phyloP scores from a whole-genome alignment of 208 protist genomes.

The Zelonia costaricensis region DNA sequence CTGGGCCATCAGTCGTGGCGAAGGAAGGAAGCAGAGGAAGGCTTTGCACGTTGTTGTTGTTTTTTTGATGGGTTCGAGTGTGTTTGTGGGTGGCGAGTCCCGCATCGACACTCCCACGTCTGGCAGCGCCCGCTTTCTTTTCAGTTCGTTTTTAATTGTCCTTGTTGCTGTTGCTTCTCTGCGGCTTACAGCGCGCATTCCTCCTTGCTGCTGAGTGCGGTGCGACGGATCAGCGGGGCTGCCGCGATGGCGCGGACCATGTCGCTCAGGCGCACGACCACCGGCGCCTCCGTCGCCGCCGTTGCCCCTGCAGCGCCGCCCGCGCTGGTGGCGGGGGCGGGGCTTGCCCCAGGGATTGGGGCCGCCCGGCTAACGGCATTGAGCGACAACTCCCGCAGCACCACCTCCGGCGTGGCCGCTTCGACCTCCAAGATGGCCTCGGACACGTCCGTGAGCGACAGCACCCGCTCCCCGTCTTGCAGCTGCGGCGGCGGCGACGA shows the following conservation, averaged over 20 bases:
- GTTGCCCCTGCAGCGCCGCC: background rate
- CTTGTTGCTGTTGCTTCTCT: background rate
- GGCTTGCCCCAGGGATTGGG: background rate
- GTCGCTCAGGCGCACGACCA: slow-evolving; percentile 54
- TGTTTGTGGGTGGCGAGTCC: too few relatives aligned
- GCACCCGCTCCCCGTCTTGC: slow-evolving; percentile 20
- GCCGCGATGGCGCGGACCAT: slow-evolving; percentile 48
- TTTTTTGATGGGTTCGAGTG: too few relatives aligned
- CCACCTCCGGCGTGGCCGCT: slow-evolving; percentile 61
- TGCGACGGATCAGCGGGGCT: slow-evolving; percentile 67
- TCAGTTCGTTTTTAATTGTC: background rate
- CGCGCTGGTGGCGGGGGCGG: background rate
- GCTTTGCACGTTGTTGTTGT: too few relatives aligned
- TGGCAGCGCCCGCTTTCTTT: too few relatives aligned
- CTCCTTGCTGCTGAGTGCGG: slow-evolving; percentile 19
- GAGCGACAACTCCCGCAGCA: slow-evolving; percentile 70
- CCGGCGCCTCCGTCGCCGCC: slow-evolving; percentile 15
- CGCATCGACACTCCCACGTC: too few relatives aligned
- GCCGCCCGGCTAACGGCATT: slow-evolving; percentile 29
- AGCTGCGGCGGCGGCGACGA: background rate
- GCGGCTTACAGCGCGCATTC: slow-evolving; percentile 32
- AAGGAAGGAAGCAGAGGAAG: background rate
- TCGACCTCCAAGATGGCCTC: slow-evolving; percentile 56
- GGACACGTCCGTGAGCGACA: slow-evolving; percentile 50
- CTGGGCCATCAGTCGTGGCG: too few relatives aligned